Evolutionary conservation across 805 yeast genomes (phyloP), one percentile per base, ranked within the genome.

Genomic region (Saturnispora besseyi): DNA sequence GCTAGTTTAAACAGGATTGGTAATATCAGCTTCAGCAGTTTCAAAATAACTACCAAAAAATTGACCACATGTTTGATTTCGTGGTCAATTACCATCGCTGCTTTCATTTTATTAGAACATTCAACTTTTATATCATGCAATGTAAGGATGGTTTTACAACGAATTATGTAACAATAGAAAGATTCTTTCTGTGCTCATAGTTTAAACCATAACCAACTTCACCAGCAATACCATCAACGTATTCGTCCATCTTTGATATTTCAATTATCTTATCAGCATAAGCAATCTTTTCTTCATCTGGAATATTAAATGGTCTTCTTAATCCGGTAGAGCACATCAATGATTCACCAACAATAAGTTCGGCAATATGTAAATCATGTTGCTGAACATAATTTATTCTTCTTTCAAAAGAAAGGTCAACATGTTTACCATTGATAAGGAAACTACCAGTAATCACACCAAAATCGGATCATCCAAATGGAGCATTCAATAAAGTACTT

Each of bases 41-140:
- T 63, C 53, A 62, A 70, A 83, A 45, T 51, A 64, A 4, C 44
- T 38, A 5, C 58, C 63, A 58, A 79, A 66, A 64, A 72, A 87
- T 36, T 74, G 68, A 8, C 72, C 76, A 67, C 96, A 87, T 2
- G 90, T 82, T 61, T 65, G 63, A 8, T 88, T 88, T 11, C 56
- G 51, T 9, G 85, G 83, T 2, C 87, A 81, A 32, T 67, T 60
- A 52, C 79, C 64, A 46, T 67, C 65, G 32, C 75, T 72, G 60
- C 75, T 68, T 59, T 84, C 91, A 13, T 56, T 53, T 2, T 18
- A 18, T 51, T 54, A 7, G 65, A 54, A 63, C 90, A 84, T 12
- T 51, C 58, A 11, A 85, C 82, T 34, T 64, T 61, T 54, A 76
- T 70, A 36, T 72, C 74, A 55, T 82, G 82, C 47, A 74, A 71